Percentiles rank a stretch among this genome's conserved stretches.
These are phyloP conservation scores for Polysphondylium violaceum DNA, from an alignment of 78 protist genomes.

Conservation along the genomic window DNA sequence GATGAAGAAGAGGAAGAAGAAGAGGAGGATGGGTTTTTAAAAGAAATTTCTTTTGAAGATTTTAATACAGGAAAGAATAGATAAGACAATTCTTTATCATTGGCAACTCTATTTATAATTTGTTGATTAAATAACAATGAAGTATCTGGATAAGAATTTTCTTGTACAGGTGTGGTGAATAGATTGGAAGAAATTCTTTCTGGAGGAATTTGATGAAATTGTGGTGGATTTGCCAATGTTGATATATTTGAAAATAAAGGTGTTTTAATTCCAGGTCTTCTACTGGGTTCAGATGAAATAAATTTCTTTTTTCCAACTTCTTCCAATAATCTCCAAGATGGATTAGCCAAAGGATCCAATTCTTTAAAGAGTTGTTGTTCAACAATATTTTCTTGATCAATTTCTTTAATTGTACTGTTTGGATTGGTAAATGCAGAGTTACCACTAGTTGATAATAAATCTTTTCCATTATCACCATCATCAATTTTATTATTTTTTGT, in stretches of 20 bases:
- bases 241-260: conserved; percentile 53
- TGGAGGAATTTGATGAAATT: conserved; percentile 69
- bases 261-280: conserved; percentile 64
- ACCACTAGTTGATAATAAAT: background rate
- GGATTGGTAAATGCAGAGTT: background rate
- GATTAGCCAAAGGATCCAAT: conserved; percentile 1
- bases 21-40: background rate
- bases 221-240: conserved; percentile 54
- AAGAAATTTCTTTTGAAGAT: conserved; percentile 16
- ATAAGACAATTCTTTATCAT: conserved; percentile 54
- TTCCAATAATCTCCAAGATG: conserved; percentile 40
- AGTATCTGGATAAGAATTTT: conserved; percentile 40
- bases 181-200: conserved; percentile 37
- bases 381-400: background rate
- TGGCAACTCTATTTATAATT: conserved; percentile 65
- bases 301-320: conserved; percentile 48
- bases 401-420: conserved; percentile 11
- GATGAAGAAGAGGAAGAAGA: background rate
- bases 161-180: conserved; percentile 43
- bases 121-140: conserved; percentile 54
- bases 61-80: conserved; percentile 49
- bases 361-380: background rate
- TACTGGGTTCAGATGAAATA: conserved; percentile 36
- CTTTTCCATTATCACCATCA: background rate
- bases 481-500: background rate